Evolutionary conservation across 2,329 filamentous ascomycete species (phyloP).

Genomic region (Pseudogymnoascus sp.): DNA sequence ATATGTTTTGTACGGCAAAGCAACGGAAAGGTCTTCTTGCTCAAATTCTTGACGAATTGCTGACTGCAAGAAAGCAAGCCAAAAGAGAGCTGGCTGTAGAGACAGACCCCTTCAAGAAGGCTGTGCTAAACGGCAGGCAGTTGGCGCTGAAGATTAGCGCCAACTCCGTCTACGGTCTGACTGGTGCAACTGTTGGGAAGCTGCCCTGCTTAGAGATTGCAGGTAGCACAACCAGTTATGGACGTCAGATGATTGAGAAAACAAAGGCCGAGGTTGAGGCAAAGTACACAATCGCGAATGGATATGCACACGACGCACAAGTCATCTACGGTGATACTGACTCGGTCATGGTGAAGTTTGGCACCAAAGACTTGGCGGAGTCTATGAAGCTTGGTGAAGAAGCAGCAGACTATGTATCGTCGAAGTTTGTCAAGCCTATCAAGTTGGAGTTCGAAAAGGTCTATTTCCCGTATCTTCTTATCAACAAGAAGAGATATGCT

Average conservation of each 20-base stretch:
- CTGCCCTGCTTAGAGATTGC: slow-evolving; percentile 91
- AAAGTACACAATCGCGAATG: slow-evolving; percentile 85
- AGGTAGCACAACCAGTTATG: slow-evolving; percentile 93
- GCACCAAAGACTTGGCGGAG: slow-evolving; percentile 75
- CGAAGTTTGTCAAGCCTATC: slow-evolving; percentile 92
- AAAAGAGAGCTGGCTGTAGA: slow-evolving; percentile 84
- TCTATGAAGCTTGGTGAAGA: slow-evolving; percentile 96
- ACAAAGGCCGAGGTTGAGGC: slow-evolving; percentile 93
- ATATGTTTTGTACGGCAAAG: slow-evolving; percentile 83
- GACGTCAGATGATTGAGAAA: slow-evolving; percentile 97
- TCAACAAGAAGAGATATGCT: slow-evolving; percentile 99
- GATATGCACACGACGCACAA: slow-evolving; percentile 87
- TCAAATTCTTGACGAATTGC: slow-evolving; percentile 90
- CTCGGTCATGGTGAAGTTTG: slow-evolving; percentile 99
- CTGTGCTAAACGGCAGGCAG: slow-evolving; percentile 94
- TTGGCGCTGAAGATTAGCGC: slow-evolving; percentile 93
- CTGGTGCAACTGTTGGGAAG: slow-evolving; percentile 92
- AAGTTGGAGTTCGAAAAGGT: slow-evolving; percentile 99
- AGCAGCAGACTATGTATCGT: slow-evolving; percentile 78
- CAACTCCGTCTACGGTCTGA: slow-evolving; percentile 96
- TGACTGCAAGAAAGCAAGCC: slow-evolving; percentile 87
- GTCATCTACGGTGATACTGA: slow-evolving; percentile 99
- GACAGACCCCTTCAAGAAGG: slow-evolving; percentile 95
- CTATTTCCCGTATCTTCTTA: slow-evolving; percentile 93
- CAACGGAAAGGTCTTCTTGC: slow-evolving; percentile 85